phyloP scores from a whole-genome alignment of 148 eudicot genomes.

The Chenopodium quinoa region DNA sequence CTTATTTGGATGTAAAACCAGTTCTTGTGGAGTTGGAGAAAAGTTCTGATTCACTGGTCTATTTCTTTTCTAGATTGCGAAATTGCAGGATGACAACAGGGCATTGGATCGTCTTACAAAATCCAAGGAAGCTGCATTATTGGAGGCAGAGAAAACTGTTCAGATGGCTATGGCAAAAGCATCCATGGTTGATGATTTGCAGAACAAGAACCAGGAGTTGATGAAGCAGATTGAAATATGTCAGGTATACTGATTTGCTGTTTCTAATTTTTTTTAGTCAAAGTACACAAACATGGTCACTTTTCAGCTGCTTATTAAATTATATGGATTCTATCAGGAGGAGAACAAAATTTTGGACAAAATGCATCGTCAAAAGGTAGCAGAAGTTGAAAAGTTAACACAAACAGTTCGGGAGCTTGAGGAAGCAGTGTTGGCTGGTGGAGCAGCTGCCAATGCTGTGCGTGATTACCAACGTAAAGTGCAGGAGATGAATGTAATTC shows the following conservation, averaged over 20 bases:
- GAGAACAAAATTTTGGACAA: slow-evolving; percentile 89
- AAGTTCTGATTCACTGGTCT: slow-evolving; percentile 17
- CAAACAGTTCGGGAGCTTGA: slow-evolving; percentile 93
- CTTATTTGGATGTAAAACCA: neutral
- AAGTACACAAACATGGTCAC: neutral
- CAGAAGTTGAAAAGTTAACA: slow-evolving; percentile 90
- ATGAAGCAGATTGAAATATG: slow-evolving; percentile 96
- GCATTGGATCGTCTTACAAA: slow-evolving; percentile 95
- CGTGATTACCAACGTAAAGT: slow-evolving; percentile 97
- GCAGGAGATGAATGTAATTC: slow-evolving; percentile 82
- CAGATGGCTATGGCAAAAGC: slow-evolving; percentile 87
- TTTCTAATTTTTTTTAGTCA: neutral
- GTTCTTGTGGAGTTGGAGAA: neutral
- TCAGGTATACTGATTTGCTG: slow-evolving; percentile 52
- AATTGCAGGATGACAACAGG: slow-evolving; percentile 87
- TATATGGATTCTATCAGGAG: slow-evolving; percentile 51
- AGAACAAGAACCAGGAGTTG: slow-evolving; percentile 87
- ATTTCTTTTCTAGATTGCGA: slow-evolving; percentile 54
- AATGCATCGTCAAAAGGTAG: slow-evolving; percentile 91
- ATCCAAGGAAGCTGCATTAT: slow-evolving; percentile 88
- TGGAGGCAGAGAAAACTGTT: slow-evolving; percentile 88
- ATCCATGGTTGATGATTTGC: slow-evolving; percentile 89
- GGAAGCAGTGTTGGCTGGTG: slow-evolving; percentile 97
- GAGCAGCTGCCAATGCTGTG: slow-evolving; percentile 97
- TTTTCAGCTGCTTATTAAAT: neutral